These are phyloP conservation scores for Pseudisothecium myosuroides DNA, from an alignment of 225 moss, liverwort and hornwort genomes.

Conservation along the genomic window DNA sequence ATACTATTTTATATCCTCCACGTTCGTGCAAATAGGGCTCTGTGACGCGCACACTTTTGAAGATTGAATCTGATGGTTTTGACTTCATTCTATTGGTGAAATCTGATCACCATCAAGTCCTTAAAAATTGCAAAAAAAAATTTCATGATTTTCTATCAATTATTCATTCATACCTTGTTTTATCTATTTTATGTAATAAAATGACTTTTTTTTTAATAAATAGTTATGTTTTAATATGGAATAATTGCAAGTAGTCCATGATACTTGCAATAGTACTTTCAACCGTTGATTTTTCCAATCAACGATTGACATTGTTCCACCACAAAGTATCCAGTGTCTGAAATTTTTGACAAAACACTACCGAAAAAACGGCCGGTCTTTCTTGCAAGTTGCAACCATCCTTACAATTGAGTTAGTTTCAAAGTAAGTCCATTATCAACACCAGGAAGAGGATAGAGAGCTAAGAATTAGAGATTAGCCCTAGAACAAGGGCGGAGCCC, in stretches of 20 bases:
- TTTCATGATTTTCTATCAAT: neutral
- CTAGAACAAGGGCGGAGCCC: neutral
- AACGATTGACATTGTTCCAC: rapidly evolving
- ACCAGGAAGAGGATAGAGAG: neutral
- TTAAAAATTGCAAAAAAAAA: no score
- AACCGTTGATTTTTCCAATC: neutral
- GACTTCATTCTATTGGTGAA: neutral
- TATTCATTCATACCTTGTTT: neutral
- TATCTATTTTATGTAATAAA: neutral
- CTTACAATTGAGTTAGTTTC: neutral
- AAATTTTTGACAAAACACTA: neutral
- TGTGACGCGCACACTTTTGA: rapidly evolving
- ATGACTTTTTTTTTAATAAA: neutral
- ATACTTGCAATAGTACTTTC: neutral
- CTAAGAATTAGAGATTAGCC: neutral
- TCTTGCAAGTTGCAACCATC: neutral
- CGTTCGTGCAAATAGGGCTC: rapidly evolving
- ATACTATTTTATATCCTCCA: neutral
- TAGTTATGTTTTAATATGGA: neutral
- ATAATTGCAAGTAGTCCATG: neutral
- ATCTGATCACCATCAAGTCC: neutral
- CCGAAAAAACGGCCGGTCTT: rapidly evolving
- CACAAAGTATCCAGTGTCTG: rapidly evolving
- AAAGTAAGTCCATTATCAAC: neutral
- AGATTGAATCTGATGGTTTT: neutral